Percentiles rank a stretch among this genome's conserved stretches.
These are phyloP conservation scores for Durio zibethinus DNA, from an alignment of 345 rosid genomes.

Conservation along the genomic window DNA sequence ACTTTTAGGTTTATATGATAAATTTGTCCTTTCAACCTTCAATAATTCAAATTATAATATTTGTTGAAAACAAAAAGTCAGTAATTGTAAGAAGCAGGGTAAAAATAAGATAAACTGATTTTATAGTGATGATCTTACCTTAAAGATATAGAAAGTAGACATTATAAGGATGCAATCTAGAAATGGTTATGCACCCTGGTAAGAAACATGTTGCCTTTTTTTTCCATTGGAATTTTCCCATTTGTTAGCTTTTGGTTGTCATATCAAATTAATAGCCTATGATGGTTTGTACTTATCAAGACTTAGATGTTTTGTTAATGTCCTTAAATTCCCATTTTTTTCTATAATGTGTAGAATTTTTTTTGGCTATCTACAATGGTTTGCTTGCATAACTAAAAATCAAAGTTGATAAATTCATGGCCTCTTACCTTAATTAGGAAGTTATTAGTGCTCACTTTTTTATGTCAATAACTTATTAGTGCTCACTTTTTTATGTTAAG, in stretches of 20 bases:
- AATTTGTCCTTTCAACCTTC: conserved; percentile 5
- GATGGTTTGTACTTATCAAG: neutral
- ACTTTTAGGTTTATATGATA: conserved; percentile 67
- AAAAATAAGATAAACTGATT: conserved; percentile 18
- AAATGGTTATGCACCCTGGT: conserved; percentile 76
- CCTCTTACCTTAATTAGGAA: neutral
- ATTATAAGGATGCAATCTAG: conserved; percentile 52
- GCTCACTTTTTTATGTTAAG: no score
- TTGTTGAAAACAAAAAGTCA: neutral
- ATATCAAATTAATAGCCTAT: neutral
- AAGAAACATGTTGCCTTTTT: conserved; percentile 31
- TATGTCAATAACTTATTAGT: no score
- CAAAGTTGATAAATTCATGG: neutral
- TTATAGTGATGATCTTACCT: conserved; percentile 91
- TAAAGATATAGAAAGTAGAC: conserved; percentile 83
- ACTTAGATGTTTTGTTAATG: no score
- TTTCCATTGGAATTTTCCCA: conserved; percentile 13
- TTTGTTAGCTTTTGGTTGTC: neutral
- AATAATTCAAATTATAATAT: neutral
- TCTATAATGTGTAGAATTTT: no score
- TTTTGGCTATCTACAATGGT: neutral
- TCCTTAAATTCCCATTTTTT: neutral
- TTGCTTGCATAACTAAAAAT: neutral
- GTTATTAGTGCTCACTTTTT: neutral
- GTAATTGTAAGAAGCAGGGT: neutral